Percentiles rank a stretch among this genome's conserved stretches.
These are phyloP conservation scores for Pseudozyma hubeiensis DNA, from an alignment of 1,284 basidiomycete genomes.

Conservation along the genomic window DNA sequence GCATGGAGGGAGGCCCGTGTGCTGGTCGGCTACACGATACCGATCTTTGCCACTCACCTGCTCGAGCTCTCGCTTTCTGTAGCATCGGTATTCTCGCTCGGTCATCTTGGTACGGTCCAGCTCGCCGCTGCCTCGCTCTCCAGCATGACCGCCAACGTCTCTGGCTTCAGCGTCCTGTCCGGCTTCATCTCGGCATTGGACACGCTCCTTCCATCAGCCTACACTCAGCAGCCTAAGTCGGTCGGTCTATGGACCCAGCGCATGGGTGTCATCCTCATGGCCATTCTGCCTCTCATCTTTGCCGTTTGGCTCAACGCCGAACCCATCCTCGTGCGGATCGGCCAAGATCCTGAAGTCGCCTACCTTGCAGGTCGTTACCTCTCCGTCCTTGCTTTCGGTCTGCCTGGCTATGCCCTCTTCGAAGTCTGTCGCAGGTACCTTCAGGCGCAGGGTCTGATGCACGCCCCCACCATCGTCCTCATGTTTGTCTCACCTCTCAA, in stretches of 20 bases:
- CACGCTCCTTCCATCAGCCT: constrained; percentile 88
- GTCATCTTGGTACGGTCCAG: constrained; percentile 64
- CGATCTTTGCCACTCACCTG: constrained; percentile 64
- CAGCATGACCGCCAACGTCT: constrained; percentile 67
- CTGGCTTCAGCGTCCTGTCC: constrained; percentile 63
- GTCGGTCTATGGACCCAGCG: constrained; percentile 92
- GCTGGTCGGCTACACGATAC: constrained; percentile 55
- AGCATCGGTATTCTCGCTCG: constrained; percentile 63
- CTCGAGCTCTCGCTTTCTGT: constrained; percentile 65
- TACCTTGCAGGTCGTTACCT: constrained; percentile 79
- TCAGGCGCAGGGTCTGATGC: constrained; percentile 77
- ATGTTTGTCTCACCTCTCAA: constrained; percentile 88
- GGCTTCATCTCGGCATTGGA: constrained; percentile 86
- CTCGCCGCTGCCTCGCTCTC: constrained; percentile 64
- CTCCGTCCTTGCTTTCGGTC: constrained; percentile 80
- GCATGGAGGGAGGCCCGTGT: constrained; percentile 55
- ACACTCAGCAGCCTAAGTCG: constrained; percentile 84
- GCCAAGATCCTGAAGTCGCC: constrained; percentile 88
- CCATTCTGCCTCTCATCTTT: constrained; percentile 50
- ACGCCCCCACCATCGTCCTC: constrained; percentile 86
- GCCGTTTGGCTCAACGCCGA: constrained; percentile 83
- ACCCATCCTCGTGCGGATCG: constrained; percentile 78
- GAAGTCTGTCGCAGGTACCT: constrained; percentile 62
- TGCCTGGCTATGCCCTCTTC: constrained; percentile 82
- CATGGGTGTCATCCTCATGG: constrained; percentile 75